Evolutionary conservation across 805 yeast species (phyloP), one percentile per base, ranked within the genome.

Genomic region (Candida orba): DNA sequence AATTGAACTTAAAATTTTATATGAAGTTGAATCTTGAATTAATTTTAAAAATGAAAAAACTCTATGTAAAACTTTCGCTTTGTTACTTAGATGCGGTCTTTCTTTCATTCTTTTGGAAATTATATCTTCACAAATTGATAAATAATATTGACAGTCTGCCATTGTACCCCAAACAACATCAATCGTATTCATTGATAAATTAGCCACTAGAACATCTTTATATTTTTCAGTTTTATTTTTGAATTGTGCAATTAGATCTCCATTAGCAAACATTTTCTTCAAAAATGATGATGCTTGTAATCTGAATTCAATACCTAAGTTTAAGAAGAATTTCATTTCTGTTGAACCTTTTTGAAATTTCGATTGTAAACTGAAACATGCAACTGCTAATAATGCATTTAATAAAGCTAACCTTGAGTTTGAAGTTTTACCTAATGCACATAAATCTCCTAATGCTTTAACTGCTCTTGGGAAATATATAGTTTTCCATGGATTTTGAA

Each of bases 111-210:
- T 78, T 51, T 78, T 74, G 30, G 77, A 75, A 23, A 88, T 81
- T 44, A 85, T 81, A 44, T 74, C 75, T 48, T 86, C 91, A 65
- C 95, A 84, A 53, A 88, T 78, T 43, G 78, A 75, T 42, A 88
- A 68, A 63, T 86, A 86, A 45, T 79, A 73, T 49, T 78, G 79
- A 56, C 95, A 86, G 52, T 84, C 93, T 43, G 84, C 81, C 90
- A 85, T 84, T 1, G 91, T 79, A 3, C 96, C 95, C 87, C 95
- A 84, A 14, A 86, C 90, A 41, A 86, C 81, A 64, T 88, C 95
- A 41, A 88, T 84, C 7, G 90, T 80, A 39, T 82, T 86, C 95
- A 87, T 85, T 3, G 93, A 81, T 59, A 88, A 70, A 20, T 85
- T 80, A 1, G 95, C 93, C 40, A 87, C 84, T 24, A 88, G 60